Conservation (phyloP, 495 filamentous ascomycete genomes). For the Tuber brumale region DNA sequence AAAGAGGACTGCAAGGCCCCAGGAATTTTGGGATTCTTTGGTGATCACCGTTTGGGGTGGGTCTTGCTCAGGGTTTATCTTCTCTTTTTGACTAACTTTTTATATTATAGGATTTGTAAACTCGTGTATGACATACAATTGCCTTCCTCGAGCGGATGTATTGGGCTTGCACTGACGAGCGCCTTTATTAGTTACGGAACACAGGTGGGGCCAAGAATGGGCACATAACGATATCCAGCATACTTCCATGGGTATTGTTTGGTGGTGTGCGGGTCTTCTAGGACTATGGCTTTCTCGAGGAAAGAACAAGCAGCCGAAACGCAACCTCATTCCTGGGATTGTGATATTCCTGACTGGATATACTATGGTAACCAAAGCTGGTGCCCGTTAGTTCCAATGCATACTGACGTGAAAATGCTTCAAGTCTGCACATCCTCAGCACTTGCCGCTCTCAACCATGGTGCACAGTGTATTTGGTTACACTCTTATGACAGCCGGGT, state of each 20-base stretch:
- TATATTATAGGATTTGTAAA: constrained; percentile 59
- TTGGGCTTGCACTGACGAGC: background rate
- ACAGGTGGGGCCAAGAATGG: constrained; percentile 85
- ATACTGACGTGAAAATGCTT: background rate
- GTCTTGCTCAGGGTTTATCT: background rate
- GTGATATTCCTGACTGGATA: constrained; percentile 91
- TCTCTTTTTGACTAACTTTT: background rate
- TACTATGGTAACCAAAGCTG: constrained; percentile 59
- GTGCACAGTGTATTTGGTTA: constrained; percentile 92
- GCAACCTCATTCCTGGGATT: constrained; percentile 86
- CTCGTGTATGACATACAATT: constrained; percentile 51
- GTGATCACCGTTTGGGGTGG: constrained; percentile 84
- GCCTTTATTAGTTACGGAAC: constrained; percentile 63
- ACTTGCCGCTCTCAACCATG: constrained; percentile 73
- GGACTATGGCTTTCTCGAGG: constrained; percentile 86
- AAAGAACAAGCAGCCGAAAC: constrained; percentile 73
- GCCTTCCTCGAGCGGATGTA: background rate
- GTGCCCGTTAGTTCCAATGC: background rate
- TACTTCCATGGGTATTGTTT: constrained; percentile 93
- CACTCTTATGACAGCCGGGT: constrained; percentile 83
- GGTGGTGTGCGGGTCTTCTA: constrained; percentile 89
- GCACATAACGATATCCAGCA: constrained; percentile 95
- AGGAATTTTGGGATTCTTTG: constrained; percentile 93
- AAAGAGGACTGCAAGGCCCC: constrained; percentile 72
- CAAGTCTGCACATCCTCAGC: constrained; percentile 70